phyloP scores from a whole-genome alignment of 2,329 filamentous ascomycete genomes.

The Aspergillus ruber region DNA sequence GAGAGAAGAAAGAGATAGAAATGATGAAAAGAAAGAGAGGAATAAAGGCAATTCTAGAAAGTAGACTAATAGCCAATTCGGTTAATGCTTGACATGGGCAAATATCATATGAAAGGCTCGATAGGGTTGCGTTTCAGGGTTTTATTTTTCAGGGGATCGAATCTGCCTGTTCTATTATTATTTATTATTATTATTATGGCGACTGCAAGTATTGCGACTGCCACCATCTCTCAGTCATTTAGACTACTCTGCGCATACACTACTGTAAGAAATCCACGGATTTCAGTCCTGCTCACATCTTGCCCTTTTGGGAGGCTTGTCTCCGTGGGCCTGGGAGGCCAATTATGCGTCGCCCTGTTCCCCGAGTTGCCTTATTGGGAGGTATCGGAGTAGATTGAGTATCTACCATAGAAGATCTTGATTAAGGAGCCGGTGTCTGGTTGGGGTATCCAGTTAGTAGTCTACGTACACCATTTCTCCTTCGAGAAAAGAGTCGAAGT shows the following conservation, averaged over 20 bases:
- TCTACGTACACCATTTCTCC: slow-evolving; percentile 3
- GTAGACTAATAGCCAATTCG: too few species aligned
- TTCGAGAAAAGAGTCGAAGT: background rate
- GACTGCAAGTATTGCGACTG: too few species aligned
- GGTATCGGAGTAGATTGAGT: too few species aligned
- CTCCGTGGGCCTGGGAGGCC: background rate
- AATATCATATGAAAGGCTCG: background rate
- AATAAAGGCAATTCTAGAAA: slow-evolving; percentile 1
- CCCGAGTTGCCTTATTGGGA: background rate
- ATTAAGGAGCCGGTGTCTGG: too few species aligned
- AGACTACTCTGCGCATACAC: too few species aligned
- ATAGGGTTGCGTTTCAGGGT: background rate
- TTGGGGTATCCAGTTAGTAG: background rate
- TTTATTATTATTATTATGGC: background rate
- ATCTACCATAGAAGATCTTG: too few species aligned
- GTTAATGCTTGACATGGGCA: too few species aligned
- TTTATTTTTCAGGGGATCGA: background rate
- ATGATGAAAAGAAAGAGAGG: slow-evolving; percentile 1
- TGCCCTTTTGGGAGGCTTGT: too few species aligned
- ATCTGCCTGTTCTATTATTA: background rate
- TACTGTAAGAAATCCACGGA: too few species aligned
- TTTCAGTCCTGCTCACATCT: too few species aligned
- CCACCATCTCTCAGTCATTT: too few species aligned
- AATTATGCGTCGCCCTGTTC: background rate
- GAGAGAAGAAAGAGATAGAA: slow-evolving; percentile 3